A percentile compares a stretch with the other conserved stretches of the same genome.
Conservation (phyloP, 495 filamentous ascomycete genomes). For the Oleoguttula mirabilis region DNA sequence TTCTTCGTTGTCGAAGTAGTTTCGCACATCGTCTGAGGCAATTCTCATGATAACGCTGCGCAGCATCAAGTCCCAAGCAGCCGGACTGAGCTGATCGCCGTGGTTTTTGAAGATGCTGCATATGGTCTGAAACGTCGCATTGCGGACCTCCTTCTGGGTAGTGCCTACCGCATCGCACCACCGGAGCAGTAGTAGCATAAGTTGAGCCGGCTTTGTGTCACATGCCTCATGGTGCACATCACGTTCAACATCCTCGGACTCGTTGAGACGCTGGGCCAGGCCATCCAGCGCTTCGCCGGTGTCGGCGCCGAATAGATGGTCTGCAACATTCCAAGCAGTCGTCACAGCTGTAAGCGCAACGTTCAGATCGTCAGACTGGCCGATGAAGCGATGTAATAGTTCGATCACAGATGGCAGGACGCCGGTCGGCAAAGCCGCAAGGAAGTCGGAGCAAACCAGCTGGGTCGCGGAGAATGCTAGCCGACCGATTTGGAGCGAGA, state of each 20-base stretch:
- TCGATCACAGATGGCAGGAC: slow-evolving; percentile 78
- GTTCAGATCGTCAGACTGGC: slow-evolving; percentile 83
- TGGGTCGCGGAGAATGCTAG: slow-evolving; percentile 80
- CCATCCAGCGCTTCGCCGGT: slow-evolving; percentile 35
- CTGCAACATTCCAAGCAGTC: slow-evolving; percentile 89
- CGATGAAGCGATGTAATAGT: slow-evolving; percentile 75
- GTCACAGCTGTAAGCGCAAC: slow-evolving; percentile 91
- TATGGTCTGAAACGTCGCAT: slow-evolving; percentile 84
- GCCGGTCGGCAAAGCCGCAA: slow-evolving; percentile 61
- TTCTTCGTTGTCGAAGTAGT: slow-evolving; percentile 31
- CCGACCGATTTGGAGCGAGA: slow-evolving; percentile 61
- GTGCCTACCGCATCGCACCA: slow-evolving; percentile 68
- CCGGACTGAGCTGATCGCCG: slow-evolving; percentile 62
- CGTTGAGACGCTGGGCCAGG: slow-evolving; percentile 31
- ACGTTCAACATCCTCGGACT: slow-evolving; percentile 33
- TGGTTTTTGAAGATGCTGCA: slow-evolving; percentile 87
- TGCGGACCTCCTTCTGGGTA: slow-evolving; percentile 70
- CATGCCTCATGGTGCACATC: slow-evolving; percentile 38
- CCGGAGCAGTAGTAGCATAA: slow-evolving; percentile 72
- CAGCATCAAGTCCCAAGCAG: slow-evolving; percentile 61
- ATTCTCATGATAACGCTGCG: slow-evolving; percentile 9
- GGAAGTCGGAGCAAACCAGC: slow-evolving; percentile 87
- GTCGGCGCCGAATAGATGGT: slow-evolving; percentile 53
- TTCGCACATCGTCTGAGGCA: slow-evolving; percentile 35
- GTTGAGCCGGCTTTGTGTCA: slow-evolving; percentile 51